These are phyloP conservation scores for Clavispora santaluciae DNA, from an alignment of 805 yeast species.

Conservation along the genomic window DNA sequence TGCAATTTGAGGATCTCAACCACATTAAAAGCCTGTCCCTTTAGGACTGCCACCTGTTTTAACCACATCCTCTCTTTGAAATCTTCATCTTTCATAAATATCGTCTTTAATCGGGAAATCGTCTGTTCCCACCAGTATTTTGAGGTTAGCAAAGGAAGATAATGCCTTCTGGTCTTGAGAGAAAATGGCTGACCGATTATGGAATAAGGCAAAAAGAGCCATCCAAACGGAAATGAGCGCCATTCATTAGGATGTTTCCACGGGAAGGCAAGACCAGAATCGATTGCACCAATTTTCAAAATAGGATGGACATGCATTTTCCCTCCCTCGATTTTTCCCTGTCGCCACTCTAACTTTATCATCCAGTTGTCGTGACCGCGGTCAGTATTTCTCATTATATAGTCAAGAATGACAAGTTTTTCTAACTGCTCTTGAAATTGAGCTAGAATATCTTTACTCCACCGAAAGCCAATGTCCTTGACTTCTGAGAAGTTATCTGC, in stretches of 20 bases:
- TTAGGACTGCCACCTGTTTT: slow-evolving; percentile 63
- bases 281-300: slow-evolving; percentile 64
- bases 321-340: slow-evolving; percentile 7
- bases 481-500: slow-evolving; percentile 6
- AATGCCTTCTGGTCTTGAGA: slow-evolving; percentile 48
- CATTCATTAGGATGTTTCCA: slow-evolving; percentile 83
- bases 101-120: slow-evolving; percentile 38
- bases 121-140: slow-evolving; percentile 69
- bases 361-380: slow-evolving; percentile 76
- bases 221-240: slow-evolving; percentile 75
- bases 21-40: slow-evolving; percentile 75
- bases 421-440: slow-evolving; percentile 61
- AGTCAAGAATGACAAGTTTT: slow-evolving; percentile 65
- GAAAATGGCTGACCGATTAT: slow-evolving; percentile 68
- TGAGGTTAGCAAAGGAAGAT: slow-evolving; percentile 54
- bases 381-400: slow-evolving; percentile 71
- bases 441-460: slow-evolving; percentile 47
- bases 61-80: slow-evolving; percentile 64
- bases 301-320: slow-evolving; percentile 25
- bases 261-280: slow-evolving; percentile 70
- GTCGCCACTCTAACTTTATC: slow-evolving; percentile 51
- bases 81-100: slow-evolving; percentile 54
- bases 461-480: slow-evolving; percentile 32
- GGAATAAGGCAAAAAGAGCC: slow-evolving; percentile 63
- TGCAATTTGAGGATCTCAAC: slow-evolving; percentile 57